Percentiles rank a stretch among this genome's conserved stretches.
These are phyloP conservation scores for Cladophialophora yegresii DNA, from an alignment of 2,329 filamentous ascomycete species.

Conservation along the genomic window DNA sequence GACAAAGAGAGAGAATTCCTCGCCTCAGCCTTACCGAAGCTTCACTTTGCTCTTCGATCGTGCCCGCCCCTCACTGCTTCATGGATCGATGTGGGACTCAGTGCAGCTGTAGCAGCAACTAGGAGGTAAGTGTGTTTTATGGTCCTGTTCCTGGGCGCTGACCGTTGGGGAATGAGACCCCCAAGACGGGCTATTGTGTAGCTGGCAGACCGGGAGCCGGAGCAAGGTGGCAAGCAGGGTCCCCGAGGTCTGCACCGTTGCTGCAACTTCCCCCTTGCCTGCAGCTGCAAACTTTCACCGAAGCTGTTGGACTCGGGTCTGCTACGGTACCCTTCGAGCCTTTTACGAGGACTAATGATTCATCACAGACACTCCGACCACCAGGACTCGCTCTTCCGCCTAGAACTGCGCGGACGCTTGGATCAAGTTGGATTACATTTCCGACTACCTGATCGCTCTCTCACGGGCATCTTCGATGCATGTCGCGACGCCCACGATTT, in stretches of 20 bases:
- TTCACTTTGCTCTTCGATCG: background rate
- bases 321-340: background rate
- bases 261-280: conserved; percentile 9
- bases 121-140: background rate
- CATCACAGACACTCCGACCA: background rate
- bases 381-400: background rate
- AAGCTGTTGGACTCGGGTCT: background rate
- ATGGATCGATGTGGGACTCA: background rate
- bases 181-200: background rate
- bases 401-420: background rate
- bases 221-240: conserved; percentile 1
- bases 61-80: background rate
- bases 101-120: background rate
- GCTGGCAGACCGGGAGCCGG: background rate
- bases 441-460: background rate
- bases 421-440: conserved; percentile 1
- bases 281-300: conserved; percentile 7
- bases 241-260: conserved; percentile 2
- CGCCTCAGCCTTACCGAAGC: background rate
- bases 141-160: background rate
- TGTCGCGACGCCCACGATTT: background rate
- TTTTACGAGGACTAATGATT: background rate
- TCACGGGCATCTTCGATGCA: background rate
- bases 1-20: background rate
- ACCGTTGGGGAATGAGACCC: background rate